These are phyloP conservation scores for Candolleomyces efflorescens DNA, from an alignment of 768 basidiomycete genomes.

Conservation along the genomic window DNA sequence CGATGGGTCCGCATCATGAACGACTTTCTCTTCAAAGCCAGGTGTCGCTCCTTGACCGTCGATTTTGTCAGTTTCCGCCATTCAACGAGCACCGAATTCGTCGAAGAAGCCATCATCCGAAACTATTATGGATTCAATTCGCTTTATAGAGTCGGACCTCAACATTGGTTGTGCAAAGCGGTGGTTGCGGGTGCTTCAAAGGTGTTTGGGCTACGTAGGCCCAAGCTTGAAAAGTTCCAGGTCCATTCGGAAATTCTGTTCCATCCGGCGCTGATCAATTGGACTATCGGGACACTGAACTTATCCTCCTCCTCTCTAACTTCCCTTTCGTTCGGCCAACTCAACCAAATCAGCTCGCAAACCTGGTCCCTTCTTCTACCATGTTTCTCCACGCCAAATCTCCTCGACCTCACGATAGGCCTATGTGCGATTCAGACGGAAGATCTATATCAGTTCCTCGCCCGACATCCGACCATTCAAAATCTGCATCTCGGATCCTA, in stretches of 20 bases:
- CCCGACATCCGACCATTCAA: constrained; percentile 12
- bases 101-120: not conserved
- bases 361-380: constrained; percentile 20
- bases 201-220: not conserved
- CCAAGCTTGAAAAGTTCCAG: constrained; percentile 13
- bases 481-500: constrained; percentile 12
- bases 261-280: constrained; percentile 14
- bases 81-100: not conserved
- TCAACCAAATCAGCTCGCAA: constrained; percentile 8
- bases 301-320: constrained; percentile 15
- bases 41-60: not conserved
- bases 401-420: constrained; percentile 20
- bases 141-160: not conserved
- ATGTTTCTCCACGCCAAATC: constrained; percentile 16
- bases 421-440: constrained; percentile 6
- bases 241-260: constrained; percentile 22
- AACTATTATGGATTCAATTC: not conserved
- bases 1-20: not conserved
- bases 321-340: constrained; percentile 19
- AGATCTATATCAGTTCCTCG: constrained; percentile 15
- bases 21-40: not conserved
- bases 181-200: not conserved
- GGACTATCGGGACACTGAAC: constrained; percentile 21
- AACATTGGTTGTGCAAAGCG: not conserved
- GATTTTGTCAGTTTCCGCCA: not conserved